These are phyloP conservation scores for Monilinia vaccinii-corymbosi DNA, from an alignment of 2,329 filamentous ascomycete species.

Conservation along the genomic window DNA sequence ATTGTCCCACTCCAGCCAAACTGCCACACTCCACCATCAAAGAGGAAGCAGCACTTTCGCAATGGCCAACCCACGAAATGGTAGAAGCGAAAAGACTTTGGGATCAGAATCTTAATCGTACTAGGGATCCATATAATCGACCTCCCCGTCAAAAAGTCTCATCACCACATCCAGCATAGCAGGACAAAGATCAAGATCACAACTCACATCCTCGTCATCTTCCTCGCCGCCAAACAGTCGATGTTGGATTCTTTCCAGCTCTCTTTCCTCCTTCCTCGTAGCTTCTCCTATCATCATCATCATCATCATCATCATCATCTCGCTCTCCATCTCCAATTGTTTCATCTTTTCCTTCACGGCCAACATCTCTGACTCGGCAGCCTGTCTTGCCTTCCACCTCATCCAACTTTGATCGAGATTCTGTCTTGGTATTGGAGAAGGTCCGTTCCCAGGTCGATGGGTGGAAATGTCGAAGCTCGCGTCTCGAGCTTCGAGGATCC, in stretches of 20 bases:
- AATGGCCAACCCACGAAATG: conserved; percentile 10
- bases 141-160: conserved; percentile 25
- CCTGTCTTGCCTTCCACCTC: conserved; percentile 26
- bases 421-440: conserved; percentile 26
- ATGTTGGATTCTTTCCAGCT: conserved; percentile 19
- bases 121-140: conserved; percentile 29
- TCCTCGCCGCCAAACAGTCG: conserved; percentile 27
- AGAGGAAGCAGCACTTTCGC: conserved; percentile 1
- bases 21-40: neutral
- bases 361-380: conserved; percentile 13
- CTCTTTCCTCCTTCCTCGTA: conserved; percentile 19
- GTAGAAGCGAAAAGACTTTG: conserved; percentile 9
- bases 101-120: conserved; percentile 14
- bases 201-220: conserved; percentile 17
- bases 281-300: conserved; percentile 9
- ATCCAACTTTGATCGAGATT: conserved; percentile 28
- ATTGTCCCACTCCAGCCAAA: neutral
- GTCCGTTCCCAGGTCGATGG: neutral
- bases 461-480: conserved; percentile 18
- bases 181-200: conserved; percentile 28
- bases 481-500: conserved; percentile 23
- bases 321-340: neutral
- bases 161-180: conserved; percentile 28
- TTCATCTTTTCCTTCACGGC: neutral
- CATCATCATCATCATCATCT: neutral